phyloP scores from a whole-genome alignment of 164 flowering plant genomes.

The Houttuynia cordata region DNA sequence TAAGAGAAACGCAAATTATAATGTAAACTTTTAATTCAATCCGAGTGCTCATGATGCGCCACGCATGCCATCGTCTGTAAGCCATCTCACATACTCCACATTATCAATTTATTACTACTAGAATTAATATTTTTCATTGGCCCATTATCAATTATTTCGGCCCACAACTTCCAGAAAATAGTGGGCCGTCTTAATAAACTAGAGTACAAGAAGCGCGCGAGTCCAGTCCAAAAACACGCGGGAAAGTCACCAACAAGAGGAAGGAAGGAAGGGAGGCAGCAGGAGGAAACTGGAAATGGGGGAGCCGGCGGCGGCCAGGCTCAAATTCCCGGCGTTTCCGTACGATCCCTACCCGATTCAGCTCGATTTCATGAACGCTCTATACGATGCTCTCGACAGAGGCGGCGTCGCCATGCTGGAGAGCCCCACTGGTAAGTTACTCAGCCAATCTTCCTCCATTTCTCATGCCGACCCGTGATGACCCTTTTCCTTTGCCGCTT shows the following conservation, averaged over 20 bases:
- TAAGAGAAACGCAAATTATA: no score
- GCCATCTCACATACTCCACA: no score
- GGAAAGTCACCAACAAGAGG: no score
- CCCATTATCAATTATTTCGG: no score
- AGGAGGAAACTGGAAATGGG: constrained; percentile 15
- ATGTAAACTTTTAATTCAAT: no score
- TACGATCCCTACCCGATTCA: constrained; percentile 81
- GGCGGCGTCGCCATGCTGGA: constrained; percentile 96
- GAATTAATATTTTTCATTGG: no score
- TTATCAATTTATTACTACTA: no score
- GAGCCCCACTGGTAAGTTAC: constrained; percentile 79
- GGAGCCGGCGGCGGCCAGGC: background rate
- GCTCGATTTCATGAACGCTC: constrained; percentile 80
- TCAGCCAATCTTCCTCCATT: background rate
- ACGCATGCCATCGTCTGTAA: no score
- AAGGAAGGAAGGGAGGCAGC: background rate
- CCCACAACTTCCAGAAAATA: no score
- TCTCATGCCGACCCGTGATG: background rate
- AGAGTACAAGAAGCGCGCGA: background rate
- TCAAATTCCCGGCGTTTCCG: constrained; percentile 68
- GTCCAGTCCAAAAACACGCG: no score
- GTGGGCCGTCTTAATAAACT: no score
- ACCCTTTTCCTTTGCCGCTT: background rate
- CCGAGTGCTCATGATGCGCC: no score
- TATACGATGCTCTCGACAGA: constrained; percentile 46